Evolutionary conservation across 768 basidiomycete species (phyloP), one percentile per base, ranked within the genome.

Genomic region (Mycena metata): DNA sequence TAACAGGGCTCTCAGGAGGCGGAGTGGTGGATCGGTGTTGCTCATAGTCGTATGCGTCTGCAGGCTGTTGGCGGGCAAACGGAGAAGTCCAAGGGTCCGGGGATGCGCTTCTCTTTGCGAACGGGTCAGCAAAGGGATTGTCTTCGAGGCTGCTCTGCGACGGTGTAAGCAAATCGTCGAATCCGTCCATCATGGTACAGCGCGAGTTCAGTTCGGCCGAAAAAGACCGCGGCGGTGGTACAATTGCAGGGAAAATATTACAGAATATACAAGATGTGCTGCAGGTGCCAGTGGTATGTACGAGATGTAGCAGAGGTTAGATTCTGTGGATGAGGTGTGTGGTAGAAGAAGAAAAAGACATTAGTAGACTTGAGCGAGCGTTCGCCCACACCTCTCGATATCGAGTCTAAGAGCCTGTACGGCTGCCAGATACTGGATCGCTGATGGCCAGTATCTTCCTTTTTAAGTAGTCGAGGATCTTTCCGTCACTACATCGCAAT

Each of bases 11-110:
- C n/a, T 75, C 46, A 36, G 46, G 39, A 47, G 70, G 69, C 30
- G 72, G 72, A 23, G 73, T 71, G 60, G 62, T 43, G 26, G 64
- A 46, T 9, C 62, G 69, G 39, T 39, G 39, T 23, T 52, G 56
- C 13, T 71, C 61, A 43, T 73, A 63, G 57, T 67, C 30, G 35
- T 66, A 75, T 2, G 69, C 71, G 17, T 73, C 64, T 19, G 67
- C 9, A 58, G 67, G 8, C 67, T 78, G 69, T 69, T 74, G 75
- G 50, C 75, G 75, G 47, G 83, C 83, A 69, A 84, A 89, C 43
- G 88, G 89, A 65, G 85, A 86, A 5, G 90, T 82, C 92, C 92
- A 94, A 71, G 92, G 92, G 77, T 94, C 92, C 47, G 91, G 90
- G 21, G 92, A 92, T 70, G 79, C 76, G 23, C 91, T 89, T 47